Evolutionary conservation across 305 asterid genomes (phyloP).

Genomic region (Solanum hybrid): DNA sequence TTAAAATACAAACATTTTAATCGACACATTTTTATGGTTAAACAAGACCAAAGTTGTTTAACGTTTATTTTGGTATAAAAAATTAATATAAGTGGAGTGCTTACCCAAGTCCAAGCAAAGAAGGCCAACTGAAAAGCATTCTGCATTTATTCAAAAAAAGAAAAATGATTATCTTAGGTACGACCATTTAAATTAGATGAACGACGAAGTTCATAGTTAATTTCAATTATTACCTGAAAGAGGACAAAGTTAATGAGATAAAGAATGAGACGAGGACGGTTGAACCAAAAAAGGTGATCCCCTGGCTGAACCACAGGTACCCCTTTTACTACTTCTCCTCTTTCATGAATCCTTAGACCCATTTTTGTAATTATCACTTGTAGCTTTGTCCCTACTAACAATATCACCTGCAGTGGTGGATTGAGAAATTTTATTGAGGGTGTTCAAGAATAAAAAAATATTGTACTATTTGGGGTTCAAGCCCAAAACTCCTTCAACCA

Average conservation of each 20-base stretch:
- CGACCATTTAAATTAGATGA: not conserved
- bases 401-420: slow-evolving; percentile 35
- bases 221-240: slow-evolving; percentile 49
- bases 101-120: slow-evolving; percentile 89
- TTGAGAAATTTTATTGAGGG: too few species aligned
- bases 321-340: slow-evolving; percentile 64
- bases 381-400: slow-evolving; percentile 76
- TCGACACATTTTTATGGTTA: not conserved
- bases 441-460: too few species aligned
- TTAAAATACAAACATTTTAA: not conserved
- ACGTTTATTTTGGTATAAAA: not conserved
- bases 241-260: slow-evolving; percentile 81
- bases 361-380: slow-evolving; percentile 85
- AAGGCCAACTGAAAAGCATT: slow-evolving; percentile 88
- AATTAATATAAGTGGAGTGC: not conserved
- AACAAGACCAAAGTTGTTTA: not conserved
- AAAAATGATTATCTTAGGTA: not conserved
- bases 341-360: slow-evolving; percentile 71
- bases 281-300: slow-evolving; percentile 84
- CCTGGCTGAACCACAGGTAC: slow-evolving; percentile 67
- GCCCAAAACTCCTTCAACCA: not conserved
- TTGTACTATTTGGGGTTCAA: not conserved
- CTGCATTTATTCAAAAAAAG: slow-evolving; percentile 24
- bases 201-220: not conserved
- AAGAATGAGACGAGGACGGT: slow-evolving; percentile 63